Base-by-base conservation (phyloP, 768 basidiomycete genomes). In the Saitozyma podzolica region DNA sequence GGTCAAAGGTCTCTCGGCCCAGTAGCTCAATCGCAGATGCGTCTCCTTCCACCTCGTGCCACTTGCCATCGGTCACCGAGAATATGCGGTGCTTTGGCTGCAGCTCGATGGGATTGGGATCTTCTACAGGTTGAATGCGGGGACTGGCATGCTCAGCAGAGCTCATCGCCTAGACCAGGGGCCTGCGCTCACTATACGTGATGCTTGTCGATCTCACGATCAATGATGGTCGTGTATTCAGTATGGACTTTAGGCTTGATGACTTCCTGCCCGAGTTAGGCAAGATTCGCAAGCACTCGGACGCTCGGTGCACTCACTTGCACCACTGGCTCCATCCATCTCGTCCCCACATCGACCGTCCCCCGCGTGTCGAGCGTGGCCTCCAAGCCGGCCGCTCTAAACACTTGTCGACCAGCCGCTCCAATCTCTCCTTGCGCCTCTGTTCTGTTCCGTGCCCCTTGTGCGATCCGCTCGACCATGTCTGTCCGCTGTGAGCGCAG, bases 31-130 rank as follows among this genome's bases (percentile, higher is more conserved):
- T 69, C 13, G 78, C 78, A 4, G 78, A 76, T 42, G 64, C 69
- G 56, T 79, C 78, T 11, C 78, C 78, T 17, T 68, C 58, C 39
- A 77, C 73, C 51, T 77, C 78, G 58, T 77, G 78, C 72, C 68
- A 76, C 49, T 75, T 64, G 39, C 73, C 71, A 42, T 67, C 65
- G 8, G 55, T 20, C 19, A 66, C 62, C 6, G 65, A 66, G 61
- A 76, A 79, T 50, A 75, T 69, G 13, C 76, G 64, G 56, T 79
- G 78, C 4, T 73, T 70, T 6, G 76, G 72, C 8, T 67, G 60
- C 39, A 74, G 67, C 3, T 66, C n/a, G 42, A 69, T 74, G 3
- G 78, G 78, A 41, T 73, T 52, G 9, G 78, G 76, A 54, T 79
- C 78, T 49, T 59, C 58, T 43, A 79, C 70, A 20, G 78, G 78